Evolutionary conservation across 768 basidiomycete species (phyloP).

Genomic region (Tylopilus sp.): DNA sequence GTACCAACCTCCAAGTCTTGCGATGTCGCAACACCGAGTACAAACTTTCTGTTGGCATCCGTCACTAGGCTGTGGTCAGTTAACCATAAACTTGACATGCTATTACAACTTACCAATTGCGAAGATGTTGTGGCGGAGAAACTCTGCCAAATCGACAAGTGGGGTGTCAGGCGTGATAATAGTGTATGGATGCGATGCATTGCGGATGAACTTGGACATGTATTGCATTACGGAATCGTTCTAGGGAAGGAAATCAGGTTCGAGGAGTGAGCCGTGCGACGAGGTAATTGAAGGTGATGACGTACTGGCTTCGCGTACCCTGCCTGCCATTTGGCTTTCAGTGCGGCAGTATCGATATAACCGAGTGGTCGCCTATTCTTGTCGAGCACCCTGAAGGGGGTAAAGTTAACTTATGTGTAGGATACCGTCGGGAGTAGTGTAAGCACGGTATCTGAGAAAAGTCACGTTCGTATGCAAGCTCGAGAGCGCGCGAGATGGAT

Average conservation of each 20-base stretch:
- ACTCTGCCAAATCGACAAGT: constrained; percentile 76
- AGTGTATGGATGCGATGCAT: constrained; percentile 62
- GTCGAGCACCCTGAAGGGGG: constrained; percentile 66
- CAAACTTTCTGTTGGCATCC: constrained; percentile 76
- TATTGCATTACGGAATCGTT: constrained; percentile 65
- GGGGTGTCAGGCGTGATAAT: constrained; percentile 79
- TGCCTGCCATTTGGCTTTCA: constrained; percentile 79
- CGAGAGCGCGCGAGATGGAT: constrained; percentile 71
- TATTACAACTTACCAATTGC: constrained; percentile 55
- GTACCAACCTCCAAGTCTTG: constrained; percentile 59
- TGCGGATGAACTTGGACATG: constrained; percentile 74
- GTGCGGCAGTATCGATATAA: constrained; percentile 71
- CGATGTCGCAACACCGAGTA: constrained; percentile 72
- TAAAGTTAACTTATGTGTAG: background rate
- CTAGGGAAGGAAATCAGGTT: constrained; percentile 32
- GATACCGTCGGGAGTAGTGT: background rate
- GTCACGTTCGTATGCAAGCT: constrained; percentile 89
- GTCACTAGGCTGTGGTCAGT: constrained; percentile 56
- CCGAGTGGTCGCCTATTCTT: constrained; percentile 72
- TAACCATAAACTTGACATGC: background rate
- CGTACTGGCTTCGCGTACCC: constrained; percentile 68
- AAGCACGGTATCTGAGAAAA: constrained; percentile 90
- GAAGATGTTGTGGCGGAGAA: constrained; percentile 69
- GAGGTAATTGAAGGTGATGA: background rate
- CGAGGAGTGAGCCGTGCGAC: background rate